Percentiles rank a stretch among this genome's conserved stretches.
phyloP scores from a whole-genome alignment of 2,329 filamentous ascomycete species.

The Teratosphaeria epicoccoides region DNA sequence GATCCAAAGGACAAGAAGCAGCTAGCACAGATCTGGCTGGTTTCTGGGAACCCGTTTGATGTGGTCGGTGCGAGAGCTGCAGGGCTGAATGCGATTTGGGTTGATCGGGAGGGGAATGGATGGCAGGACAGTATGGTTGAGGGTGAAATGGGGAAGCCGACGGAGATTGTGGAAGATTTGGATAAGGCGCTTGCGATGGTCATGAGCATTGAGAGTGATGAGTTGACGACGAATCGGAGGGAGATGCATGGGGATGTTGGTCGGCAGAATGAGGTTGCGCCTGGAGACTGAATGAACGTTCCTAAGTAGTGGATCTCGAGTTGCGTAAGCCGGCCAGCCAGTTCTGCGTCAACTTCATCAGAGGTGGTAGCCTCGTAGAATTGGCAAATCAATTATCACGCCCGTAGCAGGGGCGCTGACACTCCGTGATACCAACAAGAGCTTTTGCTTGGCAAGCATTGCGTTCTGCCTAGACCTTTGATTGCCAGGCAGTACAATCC shows the following conservation, averaged over 20 bases:
- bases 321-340: no score
- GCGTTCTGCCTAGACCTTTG: no score
- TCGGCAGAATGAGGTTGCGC: background rate
- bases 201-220: constrained; percentile 4
- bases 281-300: background rate
- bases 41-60: constrained; percentile 66
- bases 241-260: constrained; percentile 8
- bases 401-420: no score
- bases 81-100: constrained; percentile 56
- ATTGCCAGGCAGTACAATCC: no score
- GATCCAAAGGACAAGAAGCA: constrained; percentile 29
- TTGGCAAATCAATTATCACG: no score
- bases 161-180: constrained; percentile 44
- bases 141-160: constrained; percentile 36
- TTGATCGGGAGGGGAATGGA: constrained; percentile 51
- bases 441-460: no score
- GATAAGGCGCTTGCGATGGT: constrained; percentile 41
- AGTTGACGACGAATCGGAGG: constrained; percentile 5
- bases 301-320: no score
- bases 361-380: no score
- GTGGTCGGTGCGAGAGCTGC: constrained; percentile 51
- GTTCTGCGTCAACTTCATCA: no score
- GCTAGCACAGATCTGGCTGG: constrained; percentile 51
- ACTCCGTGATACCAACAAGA: no score
- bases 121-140: constrained; percentile 55